These are phyloP conservation scores for Chimonanthus salicifolius DNA, from an alignment of 164 flowering plant genomes.

Conservation along the genomic window DNA sequence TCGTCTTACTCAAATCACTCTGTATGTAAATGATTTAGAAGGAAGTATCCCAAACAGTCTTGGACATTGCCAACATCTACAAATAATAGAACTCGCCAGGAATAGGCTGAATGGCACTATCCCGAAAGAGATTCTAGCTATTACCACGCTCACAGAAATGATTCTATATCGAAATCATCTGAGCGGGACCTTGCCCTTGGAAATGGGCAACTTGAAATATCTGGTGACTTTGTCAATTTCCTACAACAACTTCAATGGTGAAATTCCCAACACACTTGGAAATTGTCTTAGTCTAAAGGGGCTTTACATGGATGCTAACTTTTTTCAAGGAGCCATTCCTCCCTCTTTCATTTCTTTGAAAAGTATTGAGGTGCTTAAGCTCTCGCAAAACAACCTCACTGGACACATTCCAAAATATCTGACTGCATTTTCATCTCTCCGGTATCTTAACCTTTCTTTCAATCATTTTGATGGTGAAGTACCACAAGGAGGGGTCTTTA, in stretches of 20 bases:
- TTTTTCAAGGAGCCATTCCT: slow-evolving; percentile 26
- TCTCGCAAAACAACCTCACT: slow-evolving; percentile 11
- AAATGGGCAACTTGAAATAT: slow-evolving; percentile 22
- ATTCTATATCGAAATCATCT: slow-evolving; percentile 24
- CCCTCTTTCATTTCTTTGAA: not conserved
- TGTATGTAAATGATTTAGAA: not conserved
- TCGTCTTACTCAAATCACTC: not conserved
- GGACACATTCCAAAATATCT: slow-evolving; percentile 10
- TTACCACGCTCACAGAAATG: not conserved
- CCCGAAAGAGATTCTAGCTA: slow-evolving; percentile 29
- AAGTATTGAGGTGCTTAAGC: slow-evolving; percentile 9
- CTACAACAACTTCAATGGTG: slow-evolving; percentile 26
- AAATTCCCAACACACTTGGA: slow-evolving; percentile 26
- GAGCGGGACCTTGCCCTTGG: slow-evolving; percentile 24
- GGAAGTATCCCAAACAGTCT: slow-evolving; percentile 7
- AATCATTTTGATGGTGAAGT: slow-evolving; percentile 13
- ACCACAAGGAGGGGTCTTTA: slow-evolving; percentile 7
- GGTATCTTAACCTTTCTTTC: slow-evolving; percentile 9
- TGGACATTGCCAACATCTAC: not conserved
- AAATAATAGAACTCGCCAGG: not conserved
- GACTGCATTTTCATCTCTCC: not conserved
- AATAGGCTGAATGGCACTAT: slow-evolving; percentile 1
- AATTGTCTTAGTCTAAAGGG: slow-evolving; percentile 11
- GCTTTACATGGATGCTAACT: slow-evolving; percentile 17
- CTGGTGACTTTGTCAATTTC: slow-evolving; percentile 17